A percentile compares a stretch with the other conserved stretches of the same genome.
Conservation (phyloP, 345 rosid species). For the sweet orange (Citrus sinensis) region DNA sequence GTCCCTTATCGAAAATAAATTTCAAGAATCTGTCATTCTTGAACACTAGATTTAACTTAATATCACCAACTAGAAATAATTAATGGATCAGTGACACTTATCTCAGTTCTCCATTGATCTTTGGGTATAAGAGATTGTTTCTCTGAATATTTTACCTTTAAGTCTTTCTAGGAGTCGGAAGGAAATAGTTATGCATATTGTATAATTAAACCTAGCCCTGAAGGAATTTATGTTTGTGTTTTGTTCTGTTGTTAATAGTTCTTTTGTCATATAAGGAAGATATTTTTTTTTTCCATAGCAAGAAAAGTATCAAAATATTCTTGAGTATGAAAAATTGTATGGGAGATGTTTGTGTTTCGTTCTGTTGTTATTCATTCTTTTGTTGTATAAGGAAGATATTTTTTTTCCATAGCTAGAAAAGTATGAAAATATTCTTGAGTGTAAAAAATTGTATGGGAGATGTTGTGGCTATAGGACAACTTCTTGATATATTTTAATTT, state of each 20-base stretch:
- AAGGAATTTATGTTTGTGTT: background rate
- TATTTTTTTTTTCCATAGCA: background rate
- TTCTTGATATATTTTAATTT: background rate
- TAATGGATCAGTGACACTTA: too few relatives aligned
- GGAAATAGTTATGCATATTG: background rate
- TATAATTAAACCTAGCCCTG: background rate
- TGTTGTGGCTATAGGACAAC: background rate
- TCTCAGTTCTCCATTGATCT: background rate
- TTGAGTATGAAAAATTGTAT: background rate
- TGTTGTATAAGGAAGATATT: background rate
- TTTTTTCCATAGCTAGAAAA: background rate
- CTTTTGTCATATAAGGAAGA: background rate
- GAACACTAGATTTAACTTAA: too few relatives aligned
- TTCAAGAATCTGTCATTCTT: too few relatives aligned
- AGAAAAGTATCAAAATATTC: background rate
- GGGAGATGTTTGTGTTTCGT: background rate
- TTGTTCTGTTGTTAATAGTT: background rate
- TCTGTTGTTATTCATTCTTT: background rate
- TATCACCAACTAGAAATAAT: background rate
- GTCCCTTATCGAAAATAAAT: too few relatives aligned
- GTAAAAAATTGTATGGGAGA: background rate
- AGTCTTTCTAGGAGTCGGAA: background rate
- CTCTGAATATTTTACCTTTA: too few relatives aligned
- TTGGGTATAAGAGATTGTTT: background rate
- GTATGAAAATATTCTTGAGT: background rate